These are phyloP conservation scores for Malbranchea zuffiana DNA, from an alignment of 2,329 filamentous ascomycete genomes.

Conservation along the genomic window DNA sequence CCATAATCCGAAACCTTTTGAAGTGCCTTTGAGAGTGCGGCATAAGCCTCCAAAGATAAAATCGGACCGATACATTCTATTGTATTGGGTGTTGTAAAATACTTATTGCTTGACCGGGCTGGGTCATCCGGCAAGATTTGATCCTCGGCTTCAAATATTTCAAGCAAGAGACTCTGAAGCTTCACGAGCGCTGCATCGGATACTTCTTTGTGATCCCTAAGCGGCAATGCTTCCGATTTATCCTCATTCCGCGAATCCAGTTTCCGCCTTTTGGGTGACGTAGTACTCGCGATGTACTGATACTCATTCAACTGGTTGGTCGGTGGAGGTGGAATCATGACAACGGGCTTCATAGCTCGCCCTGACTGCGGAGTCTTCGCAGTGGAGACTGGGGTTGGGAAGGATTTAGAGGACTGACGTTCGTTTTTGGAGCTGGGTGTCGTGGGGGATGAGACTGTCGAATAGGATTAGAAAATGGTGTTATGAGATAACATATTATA, in stretches of 20 bases:
- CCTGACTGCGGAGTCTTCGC: conserved; percentile 17
- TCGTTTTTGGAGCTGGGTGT: conserved; percentile 19
- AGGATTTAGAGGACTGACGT: conserved; percentile 12
- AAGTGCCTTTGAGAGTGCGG: conserved; percentile 61
- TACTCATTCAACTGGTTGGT: conserved; percentile 33
- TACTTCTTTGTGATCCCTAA: conserved; percentile 67
- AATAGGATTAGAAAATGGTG: conserved; percentile 4
- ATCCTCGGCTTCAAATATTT: conserved; percentile 69
- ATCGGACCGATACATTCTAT: conserved; percentile 31
- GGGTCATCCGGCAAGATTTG: conserved; percentile 48
- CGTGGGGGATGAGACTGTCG: conserved; percentile 26
- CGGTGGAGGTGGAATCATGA: conserved; percentile 39
- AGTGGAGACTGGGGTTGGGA: conserved; percentile 11
- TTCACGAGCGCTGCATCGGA: conserved; percentile 62
- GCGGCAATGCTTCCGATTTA: conserved; percentile 46
- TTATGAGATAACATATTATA: no score
- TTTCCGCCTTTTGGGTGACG: conserved; percentile 36
- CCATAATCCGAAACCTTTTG: conserved; percentile 60
- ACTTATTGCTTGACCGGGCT: conserved; percentile 38
- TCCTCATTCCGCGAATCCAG: conserved; percentile 42
- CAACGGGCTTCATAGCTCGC: conserved; percentile 28
- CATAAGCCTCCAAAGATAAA: conserved; percentile 58
- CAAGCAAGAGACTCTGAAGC: conserved; percentile 57
- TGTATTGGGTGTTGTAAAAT: conserved; percentile 37
- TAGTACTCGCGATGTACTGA: conserved; percentile 27